Evolutionary conservation across 441 rosid genomes (phyloP).

Genomic region (Euphorbia corollata): DNA sequence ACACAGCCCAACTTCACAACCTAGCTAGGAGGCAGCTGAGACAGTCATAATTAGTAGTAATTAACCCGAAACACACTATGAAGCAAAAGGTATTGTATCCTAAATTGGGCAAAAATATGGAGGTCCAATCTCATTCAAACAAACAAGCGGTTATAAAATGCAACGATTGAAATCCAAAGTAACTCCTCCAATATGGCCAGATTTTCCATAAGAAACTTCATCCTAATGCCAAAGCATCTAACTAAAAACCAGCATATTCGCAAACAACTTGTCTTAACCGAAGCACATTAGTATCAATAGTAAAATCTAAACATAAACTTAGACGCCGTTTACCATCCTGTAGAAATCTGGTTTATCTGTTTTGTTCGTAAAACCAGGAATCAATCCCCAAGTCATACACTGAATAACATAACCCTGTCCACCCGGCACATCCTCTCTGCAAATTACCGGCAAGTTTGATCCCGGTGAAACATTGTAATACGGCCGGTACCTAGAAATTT

Average conservation of each 20-base stretch:
- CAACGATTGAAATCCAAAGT: not conserved
- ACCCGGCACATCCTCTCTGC: slow-evolving; percentile 38
- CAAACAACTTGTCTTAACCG: too few species aligned
- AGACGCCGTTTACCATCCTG: slow-evolving; percentile 46
- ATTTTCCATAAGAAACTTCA: not conserved
- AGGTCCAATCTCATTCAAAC: not conserved
- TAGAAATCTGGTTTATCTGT: slow-evolving; percentile 77
- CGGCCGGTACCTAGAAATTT: slow-evolving; percentile 55
- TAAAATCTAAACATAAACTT: not conserved
- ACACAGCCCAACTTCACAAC: not conserved
- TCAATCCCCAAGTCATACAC: slow-evolving; percentile 85
- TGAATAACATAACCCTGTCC: slow-evolving; percentile 47
- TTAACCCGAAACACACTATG: not conserved
- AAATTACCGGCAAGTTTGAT: slow-evolving; percentile 48
- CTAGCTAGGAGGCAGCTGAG: not conserved
- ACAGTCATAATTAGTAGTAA: not conserved
- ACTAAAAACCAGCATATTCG: too few species aligned
- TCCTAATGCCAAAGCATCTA: not conserved
- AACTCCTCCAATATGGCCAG: not conserved
- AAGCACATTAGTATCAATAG: too few species aligned
- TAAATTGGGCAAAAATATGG: not conserved
- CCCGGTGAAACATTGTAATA: slow-evolving; percentile 71
- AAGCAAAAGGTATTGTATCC: not conserved
- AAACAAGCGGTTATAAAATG: not conserved
- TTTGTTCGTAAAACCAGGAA: slow-evolving; percentile 71